Evolutionary conservation across 352 stramenopile genomes (phyloP), one percentile per base, ranked within the genome.

Genomic region (Albugo candida): DNA sequence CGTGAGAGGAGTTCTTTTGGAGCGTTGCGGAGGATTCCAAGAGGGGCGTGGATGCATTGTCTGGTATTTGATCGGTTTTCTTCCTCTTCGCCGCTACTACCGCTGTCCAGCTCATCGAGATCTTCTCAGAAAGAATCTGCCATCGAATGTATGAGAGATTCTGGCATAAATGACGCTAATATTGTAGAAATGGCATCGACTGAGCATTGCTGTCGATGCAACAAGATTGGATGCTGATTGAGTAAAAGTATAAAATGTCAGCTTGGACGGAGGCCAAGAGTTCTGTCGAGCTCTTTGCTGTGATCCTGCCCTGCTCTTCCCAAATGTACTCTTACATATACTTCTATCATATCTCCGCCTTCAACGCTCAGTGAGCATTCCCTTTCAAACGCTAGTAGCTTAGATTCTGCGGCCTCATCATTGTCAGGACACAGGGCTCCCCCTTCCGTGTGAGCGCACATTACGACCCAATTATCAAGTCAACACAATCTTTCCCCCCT

Each of bases 361-460:
- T 31, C 35, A 88, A 74, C 87, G 57, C 47, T 91, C 50, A 82
- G 76, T 17, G 74, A 91, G n/a, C 17, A 65, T 91, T 39, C 72
- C 72, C 6, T 91, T 87, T 51, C 68, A 86, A 46, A 57, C 64
- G 45, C 67, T 91, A 27, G 47, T 69, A 83, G 47, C 62, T 62
- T 46, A 86, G 87, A 24, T 95, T 97, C 63, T 77, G 83, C 36
- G 83, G 80, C 35, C 75, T 97, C 36, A 71, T 98, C 44, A 97
- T 98, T 57, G 93, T 97, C 70, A 98, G 55, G 93, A 98, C 59
- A 98, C 97, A 59, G 97, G 91, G 20, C 59, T 98, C 45, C 97
- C 91, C 1, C 65, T 78, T 2, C 93, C 93, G 8, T 93, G 97
- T 51, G 67, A 73, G 48, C 65, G 74, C 45, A 56, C 73, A 39